These are phyloP conservation scores for Monascus purpureus DNA, from an alignment of 495 filamentous ascomycete genomes.

Conservation along the genomic window DNA sequence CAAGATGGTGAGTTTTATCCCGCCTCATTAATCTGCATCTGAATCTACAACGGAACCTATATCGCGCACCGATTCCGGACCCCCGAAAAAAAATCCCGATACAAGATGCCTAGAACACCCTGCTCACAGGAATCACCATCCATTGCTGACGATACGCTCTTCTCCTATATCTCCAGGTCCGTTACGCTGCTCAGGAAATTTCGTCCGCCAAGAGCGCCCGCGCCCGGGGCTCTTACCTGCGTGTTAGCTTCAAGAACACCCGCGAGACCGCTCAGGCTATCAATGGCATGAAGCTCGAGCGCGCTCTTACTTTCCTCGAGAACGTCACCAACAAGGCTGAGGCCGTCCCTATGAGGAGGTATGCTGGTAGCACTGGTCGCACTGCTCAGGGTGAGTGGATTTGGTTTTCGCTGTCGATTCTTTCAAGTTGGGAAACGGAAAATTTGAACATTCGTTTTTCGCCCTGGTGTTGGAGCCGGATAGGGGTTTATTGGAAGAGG, in stretches of 20 bases:
- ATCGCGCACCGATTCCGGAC: too few relatives aligned
- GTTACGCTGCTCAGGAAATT: constrained; percentile 91
- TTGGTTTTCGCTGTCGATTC: constrained; percentile 3
- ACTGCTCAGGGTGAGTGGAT: constrained; percentile 80
- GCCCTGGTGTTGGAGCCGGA: constrained; percentile 2
- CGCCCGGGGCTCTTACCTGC: constrained; percentile 94
- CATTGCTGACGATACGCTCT: constrained; percentile 18
- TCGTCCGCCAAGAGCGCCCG: constrained; percentile 85
- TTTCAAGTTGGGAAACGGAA: constrained; percentile 5
- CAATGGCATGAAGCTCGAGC: constrained; percentile 96
- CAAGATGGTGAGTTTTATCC: constrained; percentile 46
- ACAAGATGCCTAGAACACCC: too few relatives aligned
- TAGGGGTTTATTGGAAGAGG: constrained; percentile 2
- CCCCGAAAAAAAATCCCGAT: too few relatives aligned
- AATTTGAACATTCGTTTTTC: constrained; percentile 3
- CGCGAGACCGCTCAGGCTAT: constrained; percentile 97
- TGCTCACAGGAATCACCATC: too few relatives aligned
- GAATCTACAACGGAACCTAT: too few relatives aligned
- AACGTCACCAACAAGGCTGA: constrained; percentile 92
- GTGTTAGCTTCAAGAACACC: constrained; percentile 99
- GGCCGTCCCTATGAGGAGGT: constrained; percentile 93
- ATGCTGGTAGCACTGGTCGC: constrained; percentile 84
- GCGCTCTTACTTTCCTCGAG: constrained; percentile 87
- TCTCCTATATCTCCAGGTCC: constrained; percentile 51
- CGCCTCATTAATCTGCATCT: too few relatives aligned